Evolutionary conservation across 2,329 filamentous ascomycete species (phyloP).

Genomic region (Colletotrichum sp.): DNA sequence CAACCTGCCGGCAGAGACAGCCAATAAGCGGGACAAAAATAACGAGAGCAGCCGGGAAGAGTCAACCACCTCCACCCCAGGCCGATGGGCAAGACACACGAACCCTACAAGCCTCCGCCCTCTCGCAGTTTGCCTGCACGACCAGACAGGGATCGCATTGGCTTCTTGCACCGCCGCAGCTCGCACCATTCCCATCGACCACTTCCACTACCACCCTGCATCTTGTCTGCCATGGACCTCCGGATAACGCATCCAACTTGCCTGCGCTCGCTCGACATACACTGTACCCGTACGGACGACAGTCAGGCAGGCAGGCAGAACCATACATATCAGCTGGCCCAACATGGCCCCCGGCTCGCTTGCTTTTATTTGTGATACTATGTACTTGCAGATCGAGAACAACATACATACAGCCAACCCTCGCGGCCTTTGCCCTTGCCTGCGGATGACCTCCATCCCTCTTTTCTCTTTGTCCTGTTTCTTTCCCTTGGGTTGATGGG

Average conservation of each 20-base stretch:
- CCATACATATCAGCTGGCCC: slow-evolving; percentile 6
- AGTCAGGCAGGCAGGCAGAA: neutral
- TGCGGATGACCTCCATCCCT: neutral
- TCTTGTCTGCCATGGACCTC: neutral
- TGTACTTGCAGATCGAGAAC: neutral
- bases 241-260: slow-evolving; percentile 1
- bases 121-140: slow-evolving; percentile 17
- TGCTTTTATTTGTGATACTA: slow-evolving; percentile 16
- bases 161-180: slow-evolving; percentile 19
- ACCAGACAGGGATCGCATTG: slow-evolving; percentile 3
- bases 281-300: slow-evolving; percentile 5
- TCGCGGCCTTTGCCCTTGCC: neutral
- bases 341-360: slow-evolving; percentile 11
- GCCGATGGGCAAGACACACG: slow-evolving; percentile 4
- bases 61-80: neutral
- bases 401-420: slow-evolving; percentile 14
- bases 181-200: neutral
- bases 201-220: neutral
- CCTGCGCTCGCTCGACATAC: neutral
- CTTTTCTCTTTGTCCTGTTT: neutral
- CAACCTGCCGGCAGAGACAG: neutral
- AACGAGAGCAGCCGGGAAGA: neutral
- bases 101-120: slow-evolving; percentile 9
- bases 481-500: neutral
- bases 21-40: slow-evolving; percentile 10